Percentiles rank a stretch among this genome's conserved stretches.
Conservation (phyloP, 176 grass and related monocot genomes). For the Avena eriantha region DNA sequence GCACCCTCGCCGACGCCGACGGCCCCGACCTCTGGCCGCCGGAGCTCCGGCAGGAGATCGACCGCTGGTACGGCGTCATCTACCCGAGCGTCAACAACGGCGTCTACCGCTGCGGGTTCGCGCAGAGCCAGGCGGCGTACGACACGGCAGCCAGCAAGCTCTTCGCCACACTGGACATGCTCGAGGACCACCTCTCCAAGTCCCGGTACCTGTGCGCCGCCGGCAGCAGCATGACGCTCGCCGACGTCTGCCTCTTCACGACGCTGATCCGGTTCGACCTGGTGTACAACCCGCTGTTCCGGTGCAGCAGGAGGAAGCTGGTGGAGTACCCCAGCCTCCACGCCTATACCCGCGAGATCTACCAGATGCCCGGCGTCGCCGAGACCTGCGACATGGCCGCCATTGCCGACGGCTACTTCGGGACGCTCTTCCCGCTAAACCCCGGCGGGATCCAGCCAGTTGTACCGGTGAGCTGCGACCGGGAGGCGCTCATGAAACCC, state of each 20-base stretch:
- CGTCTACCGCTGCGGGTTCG: slow-evolving; percentile 93
- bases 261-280: slow-evolving; percentile 88
- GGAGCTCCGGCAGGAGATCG: slow-evolving; percentile 75
- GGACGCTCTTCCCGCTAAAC: slow-evolving; percentile 87
- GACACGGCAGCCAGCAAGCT: slow-evolving; percentile 66
- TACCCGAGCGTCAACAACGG: slow-evolving; percentile 88
- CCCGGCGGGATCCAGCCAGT: slow-evolving; percentile 75
- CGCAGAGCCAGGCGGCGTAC: slow-evolving; percentile 92
- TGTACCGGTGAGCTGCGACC: slow-evolving; percentile 54
- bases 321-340: slow-evolving; percentile 81
- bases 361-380: slow-evolving; percentile 81
- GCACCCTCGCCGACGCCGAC: slow-evolving; percentile 31
- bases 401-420: slow-evolving; percentile 83
- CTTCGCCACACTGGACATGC: slow-evolving; percentile 65
- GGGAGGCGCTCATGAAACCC: slow-evolving; percentile 57
- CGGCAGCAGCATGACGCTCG: slow-evolving; percentile 63
- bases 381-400: slow-evolving; percentile 81
- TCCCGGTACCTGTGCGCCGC: slow-evolving; percentile 72
- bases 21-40: slow-evolving; percentile 60
- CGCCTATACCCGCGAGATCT: slow-evolving; percentile 85
- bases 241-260: slow-evolving; percentile 96
- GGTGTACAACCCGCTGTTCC: slow-evolving; percentile 83
- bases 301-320: slow-evolving; percentile 88
- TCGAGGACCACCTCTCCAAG: slow-evolving; percentile 70
- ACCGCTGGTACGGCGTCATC: slow-evolving; percentile 83